Evolutionary conservation across 176 grass and related monocot species (phyloP).

Genomic region (Avena insularis): DNA sequence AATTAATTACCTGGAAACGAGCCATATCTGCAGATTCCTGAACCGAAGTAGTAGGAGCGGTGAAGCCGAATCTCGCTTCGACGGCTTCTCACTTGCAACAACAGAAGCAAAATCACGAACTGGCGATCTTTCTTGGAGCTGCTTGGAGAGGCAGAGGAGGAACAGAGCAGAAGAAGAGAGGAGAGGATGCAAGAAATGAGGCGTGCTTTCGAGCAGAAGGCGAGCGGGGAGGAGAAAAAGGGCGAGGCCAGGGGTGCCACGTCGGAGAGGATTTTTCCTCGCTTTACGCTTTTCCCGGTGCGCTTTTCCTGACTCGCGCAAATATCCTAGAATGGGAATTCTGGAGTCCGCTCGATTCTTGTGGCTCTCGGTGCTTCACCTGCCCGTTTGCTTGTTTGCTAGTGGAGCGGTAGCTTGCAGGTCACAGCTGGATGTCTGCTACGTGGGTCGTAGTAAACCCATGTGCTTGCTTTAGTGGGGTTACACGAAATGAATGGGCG

Average conservation of each 20-base stretch:
- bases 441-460: not conserved
- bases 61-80: conserved; percentile 13
- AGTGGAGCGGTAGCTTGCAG: not conserved
- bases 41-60: not conserved
- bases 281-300: conserved; percentile 5
- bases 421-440: not conserved
- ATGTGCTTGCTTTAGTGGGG: too few relatives aligned
- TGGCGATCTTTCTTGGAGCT: not conserved
- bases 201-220: not conserved
- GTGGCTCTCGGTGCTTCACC: conserved; percentile 53
- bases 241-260: conserved; percentile 47
- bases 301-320: conserved; percentile 19
- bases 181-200: conserved; percentile 3
- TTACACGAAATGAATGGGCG: too few relatives aligned
- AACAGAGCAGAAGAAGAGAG: not conserved
- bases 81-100: not conserved
- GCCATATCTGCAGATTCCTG: conserved; percentile 36
- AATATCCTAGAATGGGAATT: conserved; percentile 2
- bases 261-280: conserved; percentile 50
- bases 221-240: conserved; percentile 54
- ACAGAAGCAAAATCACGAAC: not conserved
- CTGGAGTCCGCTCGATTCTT: conserved; percentile 53
- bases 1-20: conserved; percentile 45
- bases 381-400: not conserved
- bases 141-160: not conserved